phyloP scores from a whole-genome alignment of 2,329 filamentous ascomycete genomes.

The Cladosporium sp. region DNA sequence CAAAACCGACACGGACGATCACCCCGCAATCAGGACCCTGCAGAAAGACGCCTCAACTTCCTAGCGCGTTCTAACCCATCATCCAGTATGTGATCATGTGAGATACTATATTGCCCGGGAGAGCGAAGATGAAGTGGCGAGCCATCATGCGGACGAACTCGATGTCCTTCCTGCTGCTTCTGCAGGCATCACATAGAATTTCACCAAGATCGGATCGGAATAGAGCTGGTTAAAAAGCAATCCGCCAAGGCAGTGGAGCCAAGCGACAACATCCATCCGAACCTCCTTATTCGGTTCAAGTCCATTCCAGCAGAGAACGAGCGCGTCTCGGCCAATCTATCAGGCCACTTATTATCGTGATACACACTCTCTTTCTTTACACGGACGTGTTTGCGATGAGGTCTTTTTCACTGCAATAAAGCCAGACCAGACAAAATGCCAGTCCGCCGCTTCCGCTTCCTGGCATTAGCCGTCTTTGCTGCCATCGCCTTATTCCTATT shows the following conservation, averaged over 20 bases:
- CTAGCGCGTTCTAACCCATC: not conserved
- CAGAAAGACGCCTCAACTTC: not conserved
- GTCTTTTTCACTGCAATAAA: not conserved
- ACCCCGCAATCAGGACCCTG: not conserved
- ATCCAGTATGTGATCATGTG: not conserved
- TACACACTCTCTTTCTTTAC: not conserved
- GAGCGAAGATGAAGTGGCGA: not conserved
- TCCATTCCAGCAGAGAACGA: conserved; percentile 7
- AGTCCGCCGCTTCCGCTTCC: conserved; percentile 22
- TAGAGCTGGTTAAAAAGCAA: not conserved
- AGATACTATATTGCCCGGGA: not conserved
- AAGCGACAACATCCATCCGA: conserved; percentile 5
- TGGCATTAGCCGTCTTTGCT: conserved; percentile 24
- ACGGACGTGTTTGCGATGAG: not conserved
- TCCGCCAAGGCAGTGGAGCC: conserved; percentile 7
- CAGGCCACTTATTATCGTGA: not conserved
- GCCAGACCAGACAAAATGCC: conserved; percentile 21
- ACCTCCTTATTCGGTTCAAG: conserved; percentile 4
- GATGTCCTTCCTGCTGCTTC: not conserved
- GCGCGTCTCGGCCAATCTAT: not conserved
- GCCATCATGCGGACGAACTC: not conserved
- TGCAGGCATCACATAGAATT: too few relatives aligned
- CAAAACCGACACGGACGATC: not conserved
- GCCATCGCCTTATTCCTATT: conserved; percentile 25
- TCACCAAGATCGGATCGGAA: not conserved